A percentile compares a stretch with the other conserved stretches of the same genome.
Evolutionary conservation across 805 yeast species (phyloP).

Genomic region (Allodekkera sacchari): DNA sequence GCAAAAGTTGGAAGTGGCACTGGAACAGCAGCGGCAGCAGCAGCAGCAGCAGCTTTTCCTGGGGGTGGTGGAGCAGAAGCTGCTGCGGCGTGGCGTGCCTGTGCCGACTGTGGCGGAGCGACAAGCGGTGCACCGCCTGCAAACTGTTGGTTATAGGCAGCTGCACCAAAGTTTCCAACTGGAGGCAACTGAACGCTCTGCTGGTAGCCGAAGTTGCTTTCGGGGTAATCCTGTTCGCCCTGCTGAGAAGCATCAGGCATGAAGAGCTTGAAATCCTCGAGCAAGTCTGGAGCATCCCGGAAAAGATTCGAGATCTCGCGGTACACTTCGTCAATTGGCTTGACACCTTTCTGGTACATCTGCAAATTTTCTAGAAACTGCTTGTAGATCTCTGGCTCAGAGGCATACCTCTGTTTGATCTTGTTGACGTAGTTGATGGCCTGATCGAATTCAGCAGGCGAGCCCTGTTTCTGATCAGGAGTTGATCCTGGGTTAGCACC

Average conservation of each 20-base stretch:
- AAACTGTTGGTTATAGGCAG: constrained; percentile 25
- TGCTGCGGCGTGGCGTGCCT: constrained; percentile 8
- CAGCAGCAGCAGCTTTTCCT: constrained; percentile 8
- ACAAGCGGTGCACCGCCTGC: no score
- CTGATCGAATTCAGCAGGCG: constrained; percentile 92
- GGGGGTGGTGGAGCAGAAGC: constrained; percentile 2
- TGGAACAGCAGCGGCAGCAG: constrained; percentile 7
- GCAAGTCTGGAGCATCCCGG: constrained; percentile 86
- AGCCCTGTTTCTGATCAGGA: constrained; percentile 28
- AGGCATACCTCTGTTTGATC: constrained; percentile 86
- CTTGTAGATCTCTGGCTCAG: constrained; percentile 93
- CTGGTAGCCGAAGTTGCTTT: constrained; percentile 6
- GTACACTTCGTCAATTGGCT: constrained; percentile 92
- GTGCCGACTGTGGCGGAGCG: constrained; percentile 1
- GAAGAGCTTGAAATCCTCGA: constrained; percentile 92
- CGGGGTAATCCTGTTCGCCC: constrained; percentile 13
- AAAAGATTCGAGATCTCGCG: constrained; percentile 85
- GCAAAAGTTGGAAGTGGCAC: not conserved
- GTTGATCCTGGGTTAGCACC: constrained; percentile 4
- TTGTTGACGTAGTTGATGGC: constrained; percentile 95
- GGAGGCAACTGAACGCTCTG: constrained; percentile 62
- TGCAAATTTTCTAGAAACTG: constrained; percentile 90
- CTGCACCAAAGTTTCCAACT: constrained; percentile 80
- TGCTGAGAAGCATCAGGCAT: constrained; percentile 58
- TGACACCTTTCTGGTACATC: constrained; percentile 93